Evolutionary conservation across 179 eudicot genomes (phyloP).

Genomic region (Spinacia oleracea): DNA sequence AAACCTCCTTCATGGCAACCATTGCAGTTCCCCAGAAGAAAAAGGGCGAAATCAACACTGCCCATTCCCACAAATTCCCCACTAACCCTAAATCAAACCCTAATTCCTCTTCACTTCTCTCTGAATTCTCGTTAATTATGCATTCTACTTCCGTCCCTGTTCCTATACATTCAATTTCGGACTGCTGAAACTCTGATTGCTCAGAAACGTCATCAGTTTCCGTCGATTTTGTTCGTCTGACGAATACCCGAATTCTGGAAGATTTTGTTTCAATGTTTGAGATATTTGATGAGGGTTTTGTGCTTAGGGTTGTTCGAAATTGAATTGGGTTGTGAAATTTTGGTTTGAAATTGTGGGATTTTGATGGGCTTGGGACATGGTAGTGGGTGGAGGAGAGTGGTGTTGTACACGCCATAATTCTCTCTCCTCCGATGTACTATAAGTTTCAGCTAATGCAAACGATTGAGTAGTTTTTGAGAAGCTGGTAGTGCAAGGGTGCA

Average conservation of each 20-base stretch:
- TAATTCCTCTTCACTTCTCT: conserved; percentile 13
- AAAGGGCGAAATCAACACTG: conserved; percentile 77
- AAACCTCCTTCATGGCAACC: conserved; percentile 98
- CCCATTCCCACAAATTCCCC: conserved; percentile 61
- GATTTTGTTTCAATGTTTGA: background rate
- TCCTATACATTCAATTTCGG: conserved; percentile 50
- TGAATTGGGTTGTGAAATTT: conserved; percentile 14
- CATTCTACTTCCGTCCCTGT: conserved; percentile 66
- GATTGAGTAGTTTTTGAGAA: background rate
- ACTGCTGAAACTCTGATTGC: conserved; percentile 3
- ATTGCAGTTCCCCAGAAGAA: conserved; percentile 99
- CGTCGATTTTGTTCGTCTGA: conserved; percentile 10
- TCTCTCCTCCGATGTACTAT: background rate
- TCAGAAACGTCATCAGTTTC: conserved; percentile 18
- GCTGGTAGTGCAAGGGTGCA: background rate
- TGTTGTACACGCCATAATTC: conserved; percentile 22
- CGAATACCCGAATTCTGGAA: background rate
- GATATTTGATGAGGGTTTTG: background rate
- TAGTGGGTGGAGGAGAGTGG: conserved; percentile 17
- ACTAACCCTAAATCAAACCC: conserved; percentile 21
- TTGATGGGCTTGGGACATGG: conserved; percentile 3
- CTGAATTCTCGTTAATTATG: conserved; percentile 15
- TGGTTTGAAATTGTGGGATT: background rate
- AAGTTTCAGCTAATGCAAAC: background rate
- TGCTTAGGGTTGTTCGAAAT: background rate